Base-by-base conservation (phyloP, 1,284 basidiomycete genomes). In the Cystobasidium sp. region DNA sequence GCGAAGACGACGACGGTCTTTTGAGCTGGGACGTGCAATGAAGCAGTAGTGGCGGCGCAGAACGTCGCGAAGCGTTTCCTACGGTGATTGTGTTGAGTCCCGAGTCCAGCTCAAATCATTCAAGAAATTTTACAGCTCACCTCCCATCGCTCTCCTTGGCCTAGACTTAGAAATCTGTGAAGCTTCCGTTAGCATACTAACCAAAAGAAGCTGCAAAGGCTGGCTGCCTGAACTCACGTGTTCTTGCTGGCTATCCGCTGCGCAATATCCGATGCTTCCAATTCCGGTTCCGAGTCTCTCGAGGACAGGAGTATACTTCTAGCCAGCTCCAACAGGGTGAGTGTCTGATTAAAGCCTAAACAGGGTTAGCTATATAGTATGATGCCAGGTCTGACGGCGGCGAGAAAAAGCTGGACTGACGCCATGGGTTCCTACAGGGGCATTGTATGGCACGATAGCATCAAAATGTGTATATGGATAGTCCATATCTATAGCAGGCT, bases 41-140 rank as follows among this genome's bases (percentile, higher is more conserved):
- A 73, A 73, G 43, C 70, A 73, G 41, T 66, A 66, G 62, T 58
- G 63, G 22, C 20, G 5, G 46, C 70, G 70, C 9, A 73, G 63
- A n/a, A 41, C 31, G 16, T 66, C 70, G 39, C 49, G 43, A 39
- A 73, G 53, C 6, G 62, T 55, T 73, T 73, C 66, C 70, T 73
- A 43, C 7, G n/a, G 20, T 1, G 52, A 18, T 10, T 6, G 14
- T 6, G 14, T 39, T 18, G 3, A 14, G 8, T 61, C 4, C 22
- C 16, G 41, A 59, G 1, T 6, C 31, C 16, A 22, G 44, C n/a
- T 24, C 18, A 14, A 47, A 44, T 43, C 3, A 10, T 14, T 10
- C 43, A 31, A 9, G 31, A 37, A 6, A 3, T 24, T 6, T 53
- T 24, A 20, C 14, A 6, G 20, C 62, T 46, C 44, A 73, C 70